Conservation (phyloP, 2,329 filamentous ascomycete species). For the Epichloe typhina region DNA sequence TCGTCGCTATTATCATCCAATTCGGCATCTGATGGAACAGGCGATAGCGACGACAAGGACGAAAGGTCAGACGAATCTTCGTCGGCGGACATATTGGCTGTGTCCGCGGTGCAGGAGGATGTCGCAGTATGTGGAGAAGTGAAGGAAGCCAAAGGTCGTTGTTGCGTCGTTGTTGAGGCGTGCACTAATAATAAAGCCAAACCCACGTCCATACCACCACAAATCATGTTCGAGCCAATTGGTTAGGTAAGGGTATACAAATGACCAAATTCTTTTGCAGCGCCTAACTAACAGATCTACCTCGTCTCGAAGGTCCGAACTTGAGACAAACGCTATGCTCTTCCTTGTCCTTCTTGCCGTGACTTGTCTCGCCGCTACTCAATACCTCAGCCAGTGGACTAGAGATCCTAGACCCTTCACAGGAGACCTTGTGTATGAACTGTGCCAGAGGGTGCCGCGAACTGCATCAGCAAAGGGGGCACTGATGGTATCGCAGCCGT, state of each 20-base stretch:
- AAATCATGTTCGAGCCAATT: slow-evolving; percentile 16
- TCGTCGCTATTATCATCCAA: slow-evolving; percentile 32
- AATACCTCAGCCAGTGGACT: neutral
- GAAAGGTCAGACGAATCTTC: slow-evolving; percentile 53
- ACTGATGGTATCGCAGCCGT: neutral
- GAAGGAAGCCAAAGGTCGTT: slow-evolving; percentile 15
- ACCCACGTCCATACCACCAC: slow-evolving; percentile 16
- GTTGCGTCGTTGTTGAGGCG: slow-evolving; percentile 14
- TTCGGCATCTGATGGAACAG: slow-evolving; percentile 30
- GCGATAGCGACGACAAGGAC: slow-evolving; percentile 37
- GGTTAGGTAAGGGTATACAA: slow-evolving; percentile 18
- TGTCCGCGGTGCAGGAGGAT: slow-evolving; percentile 11
- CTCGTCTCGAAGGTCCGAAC: neutral
- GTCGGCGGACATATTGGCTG: slow-evolving; percentile 39
- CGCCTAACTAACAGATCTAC: slow-evolving; percentile 7
- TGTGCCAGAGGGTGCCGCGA: neutral
- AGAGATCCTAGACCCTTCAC: neutral
- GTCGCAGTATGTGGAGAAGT: slow-evolving; percentile 16
- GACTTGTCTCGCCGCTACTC: neutral
- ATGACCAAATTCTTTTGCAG: slow-evolving; percentile 6
- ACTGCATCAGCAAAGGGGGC: neutral
- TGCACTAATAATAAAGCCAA: slow-evolving; percentile 14
- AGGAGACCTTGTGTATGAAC: neutral
- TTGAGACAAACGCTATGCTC: neutral
- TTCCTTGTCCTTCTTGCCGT: neutral